phyloP scores from a whole-genome alignment of 495 filamentous ascomycete genomes.

The Penicillium coffeae region DNA sequence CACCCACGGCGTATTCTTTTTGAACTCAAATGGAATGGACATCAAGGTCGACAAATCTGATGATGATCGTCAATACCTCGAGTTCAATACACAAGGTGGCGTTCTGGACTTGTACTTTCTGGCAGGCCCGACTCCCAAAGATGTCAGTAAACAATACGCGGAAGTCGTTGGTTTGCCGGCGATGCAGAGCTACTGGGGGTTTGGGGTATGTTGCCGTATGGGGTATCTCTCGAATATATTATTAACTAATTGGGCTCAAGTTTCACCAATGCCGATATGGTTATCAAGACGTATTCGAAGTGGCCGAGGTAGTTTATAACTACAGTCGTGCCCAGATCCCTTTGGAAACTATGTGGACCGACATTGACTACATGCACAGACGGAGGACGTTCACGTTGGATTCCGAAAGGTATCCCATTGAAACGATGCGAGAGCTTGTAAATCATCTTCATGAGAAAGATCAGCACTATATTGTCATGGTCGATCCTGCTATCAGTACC shows the following conservation, averaged over 20 bases:
- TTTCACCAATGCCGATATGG: slow-evolving; percentile 84
- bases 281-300: slow-evolving; percentile 70
- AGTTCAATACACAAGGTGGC: slow-evolving; percentile 81
- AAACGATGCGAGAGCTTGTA: slow-evolving; percentile 65
- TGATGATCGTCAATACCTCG: slow-evolving; percentile 64
- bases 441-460: slow-evolving; percentile 66
- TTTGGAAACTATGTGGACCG: slow-evolving; percentile 86
- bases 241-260: slow-evolving; percentile 10
- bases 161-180: slow-evolving; percentile 63
- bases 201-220: slow-evolving; percentile 50
- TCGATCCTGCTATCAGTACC: slow-evolving; percentile 69
- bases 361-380: slow-evolving; percentile 75
- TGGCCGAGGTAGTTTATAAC: slow-evolving; percentile 77
- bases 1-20: slow-evolving; percentile 77
- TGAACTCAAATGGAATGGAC: slow-evolving; percentile 87
- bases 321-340: slow-evolving; percentile 74
- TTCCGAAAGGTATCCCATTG: slow-evolving; percentile 64
- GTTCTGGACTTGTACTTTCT: slow-evolving; percentile 84
- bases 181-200: slow-evolving; percentile 84
- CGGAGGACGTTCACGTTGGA: slow-evolving; percentile 73
- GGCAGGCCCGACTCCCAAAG: slow-evolving; percentile 65
- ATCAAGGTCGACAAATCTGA: slow-evolving; percentile 69
- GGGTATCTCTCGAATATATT: background rate
- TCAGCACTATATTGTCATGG: slow-evolving; percentile 84
- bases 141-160: slow-evolving; percentile 71